Conservation (phyloP, 2,329 filamentous ascomycete genomes). For the Aspergillus quadrilineatus region DNA sequence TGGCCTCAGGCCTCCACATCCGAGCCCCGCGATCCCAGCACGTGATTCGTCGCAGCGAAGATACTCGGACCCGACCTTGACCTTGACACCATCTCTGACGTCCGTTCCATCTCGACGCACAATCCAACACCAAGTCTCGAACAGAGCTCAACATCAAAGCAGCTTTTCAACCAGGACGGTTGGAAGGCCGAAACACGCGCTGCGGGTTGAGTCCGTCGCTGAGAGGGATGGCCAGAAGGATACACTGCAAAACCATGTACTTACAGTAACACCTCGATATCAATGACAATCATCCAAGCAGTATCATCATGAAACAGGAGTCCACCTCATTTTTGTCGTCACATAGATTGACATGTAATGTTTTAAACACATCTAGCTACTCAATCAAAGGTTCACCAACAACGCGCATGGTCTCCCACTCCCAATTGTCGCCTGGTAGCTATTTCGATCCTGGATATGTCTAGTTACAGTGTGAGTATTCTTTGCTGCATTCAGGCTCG, state of each 20-base stretch:
- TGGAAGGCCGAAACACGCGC: background rate
- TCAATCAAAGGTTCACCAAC: too few species aligned
- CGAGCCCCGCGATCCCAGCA: conserved; percentile 18
- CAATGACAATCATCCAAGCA: background rate
- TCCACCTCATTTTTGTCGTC: too few species aligned
- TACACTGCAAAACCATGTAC: background rate
- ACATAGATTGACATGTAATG: too few species aligned
- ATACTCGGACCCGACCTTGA: conserved; percentile 3
- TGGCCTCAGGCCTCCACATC: conserved; percentile 13
- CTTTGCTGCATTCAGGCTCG: background rate
- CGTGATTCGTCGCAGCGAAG: conserved; percentile 9
- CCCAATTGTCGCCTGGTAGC: background rate
- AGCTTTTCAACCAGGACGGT: background rate
- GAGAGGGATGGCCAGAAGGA: background rate
- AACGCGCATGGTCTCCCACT: background rate
- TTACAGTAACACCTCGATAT: background rate
- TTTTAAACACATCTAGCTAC: too few species aligned
- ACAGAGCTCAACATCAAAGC: background rate
- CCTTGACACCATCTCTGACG: background rate
- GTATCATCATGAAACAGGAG: background rate
- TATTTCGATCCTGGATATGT: background rate
- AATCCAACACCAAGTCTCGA: background rate
- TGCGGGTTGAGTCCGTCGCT: background rate
- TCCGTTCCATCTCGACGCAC: background rate
- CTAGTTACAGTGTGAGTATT: background rate